These are phyloP conservation scores for Carex cristatella DNA, from an alignment of 176 grass and related monocot species.

Conservation along the genomic window DNA sequence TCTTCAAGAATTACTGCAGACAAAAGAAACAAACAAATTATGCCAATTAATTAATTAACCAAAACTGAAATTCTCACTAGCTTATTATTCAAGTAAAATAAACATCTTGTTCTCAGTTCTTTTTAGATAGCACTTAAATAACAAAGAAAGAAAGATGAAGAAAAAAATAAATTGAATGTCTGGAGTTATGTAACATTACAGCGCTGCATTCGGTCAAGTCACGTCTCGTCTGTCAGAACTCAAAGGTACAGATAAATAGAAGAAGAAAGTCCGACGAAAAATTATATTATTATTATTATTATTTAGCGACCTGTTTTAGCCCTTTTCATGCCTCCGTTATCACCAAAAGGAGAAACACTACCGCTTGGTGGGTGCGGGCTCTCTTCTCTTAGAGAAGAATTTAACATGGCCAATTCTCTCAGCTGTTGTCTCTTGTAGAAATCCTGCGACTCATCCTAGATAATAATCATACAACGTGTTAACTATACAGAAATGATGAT, in stretches of 20 bases:
- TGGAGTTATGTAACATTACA: constrained; percentile 18
- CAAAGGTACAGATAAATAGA: constrained; percentile 16
- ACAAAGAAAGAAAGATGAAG: not conserved
- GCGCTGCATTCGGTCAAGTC: constrained; percentile 19
- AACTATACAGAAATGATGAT: not conserved
- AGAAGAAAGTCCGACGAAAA: constrained; percentile 3
- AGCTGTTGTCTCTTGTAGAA: constrained; percentile 95
- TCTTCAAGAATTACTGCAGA: not conserved
- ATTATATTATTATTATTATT: constrained; percentile 26
- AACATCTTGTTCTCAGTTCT: constrained; percentile 14
- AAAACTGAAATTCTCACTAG: constrained; percentile 19
- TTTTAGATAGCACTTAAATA: constrained; percentile 18
- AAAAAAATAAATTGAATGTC: constrained; percentile 49
- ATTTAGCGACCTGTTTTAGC: constrained; percentile 38
- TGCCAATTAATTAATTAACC: constrained; percentile 3
- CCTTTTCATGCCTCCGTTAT: constrained; percentile 65
- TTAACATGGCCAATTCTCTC: constrained; percentile 84
- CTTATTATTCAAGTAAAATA: constrained; percentile 28
- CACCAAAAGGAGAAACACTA: constrained; percentile 55
- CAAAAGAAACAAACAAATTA: not conserved
- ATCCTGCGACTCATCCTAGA: constrained; percentile 92
- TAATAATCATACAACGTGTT: constrained; percentile 7
- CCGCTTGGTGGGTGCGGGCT: constrained; percentile 53
- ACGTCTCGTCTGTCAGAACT: constrained; percentile 19
- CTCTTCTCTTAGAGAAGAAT: constrained; percentile 74